Conservation (phyloP, 2,329 filamentous ascomycete genomes). For the Cytospora piceae region DNA sequence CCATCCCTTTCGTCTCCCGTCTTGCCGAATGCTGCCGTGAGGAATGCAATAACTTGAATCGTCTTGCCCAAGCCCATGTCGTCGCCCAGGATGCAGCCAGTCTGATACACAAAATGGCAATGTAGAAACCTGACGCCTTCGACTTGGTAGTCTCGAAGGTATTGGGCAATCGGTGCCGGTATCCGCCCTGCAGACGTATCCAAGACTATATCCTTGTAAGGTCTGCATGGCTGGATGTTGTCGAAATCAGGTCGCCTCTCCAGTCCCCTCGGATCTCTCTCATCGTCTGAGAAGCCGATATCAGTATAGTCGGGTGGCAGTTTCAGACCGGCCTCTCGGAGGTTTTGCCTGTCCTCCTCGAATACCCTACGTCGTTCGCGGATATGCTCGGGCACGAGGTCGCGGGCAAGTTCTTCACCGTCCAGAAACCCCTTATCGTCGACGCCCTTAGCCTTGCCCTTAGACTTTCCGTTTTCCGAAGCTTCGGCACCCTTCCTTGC, state of each 20-base stretch:
- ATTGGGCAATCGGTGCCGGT: slow-evolving; percentile 87
- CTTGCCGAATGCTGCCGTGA: slow-evolving; percentile 92
- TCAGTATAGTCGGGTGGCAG: slow-evolving; percentile 78
- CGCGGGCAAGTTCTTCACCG: slow-evolving; percentile 42
- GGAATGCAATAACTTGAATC: slow-evolving; percentile 90
- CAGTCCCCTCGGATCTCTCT: slow-evolving; percentile 56
- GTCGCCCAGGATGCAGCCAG: slow-evolving; percentile 87
- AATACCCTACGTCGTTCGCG: slow-evolving; percentile 69
- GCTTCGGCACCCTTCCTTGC: slow-evolving; percentile 42
- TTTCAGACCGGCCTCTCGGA: slow-evolving; percentile 71
- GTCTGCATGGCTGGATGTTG: slow-evolving; percentile 64
- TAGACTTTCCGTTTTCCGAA: slow-evolving; percentile 35
- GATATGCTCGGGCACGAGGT: slow-evolving; percentile 71
- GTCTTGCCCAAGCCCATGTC: slow-evolving; percentile 99
- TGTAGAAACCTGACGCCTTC: slow-evolving; percentile 85
- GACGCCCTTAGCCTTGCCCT: slow-evolving; percentile 33
- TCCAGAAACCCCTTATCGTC: slow-evolving; percentile 32
- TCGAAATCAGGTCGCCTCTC: slow-evolving; percentile 66
- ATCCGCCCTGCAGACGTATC: slow-evolving; percentile 78
- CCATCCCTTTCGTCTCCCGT: slow-evolving; percentile 83
- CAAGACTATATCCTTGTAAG: slow-evolving; percentile 76
- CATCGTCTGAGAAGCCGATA: slow-evolving; percentile 74
- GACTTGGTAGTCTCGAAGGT: slow-evolving; percentile 89
- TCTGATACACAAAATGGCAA: slow-evolving; percentile 86
- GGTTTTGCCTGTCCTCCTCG: slow-evolving; percentile 59